Percentiles rank a stretch among this genome's conserved stretches.
Conservation (phyloP, 805 yeast species). For the Wickerhamomyces subpelliculosus region DNA sequence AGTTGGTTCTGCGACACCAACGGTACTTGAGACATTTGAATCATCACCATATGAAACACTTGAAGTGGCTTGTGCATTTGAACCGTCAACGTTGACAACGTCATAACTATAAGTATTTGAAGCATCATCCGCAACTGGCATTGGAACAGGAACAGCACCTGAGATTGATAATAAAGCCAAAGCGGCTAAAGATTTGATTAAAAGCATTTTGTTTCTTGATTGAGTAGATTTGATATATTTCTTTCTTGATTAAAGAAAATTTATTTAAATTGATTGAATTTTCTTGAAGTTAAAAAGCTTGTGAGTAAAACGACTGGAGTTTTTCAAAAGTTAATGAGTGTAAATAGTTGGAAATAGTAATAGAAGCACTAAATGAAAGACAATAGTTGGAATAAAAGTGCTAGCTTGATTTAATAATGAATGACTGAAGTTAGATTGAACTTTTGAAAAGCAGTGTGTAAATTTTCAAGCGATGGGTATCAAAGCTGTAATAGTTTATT, state of each 20-base stretch:
- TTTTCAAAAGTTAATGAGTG: not conserved
- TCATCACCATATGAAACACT: conserved; percentile 13
- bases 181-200: conserved; percentile 16
- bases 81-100: conserved; percentile 23
- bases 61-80: conserved; percentile 18
- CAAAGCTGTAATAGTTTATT: not conserved
- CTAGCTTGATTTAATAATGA: conserved; percentile 7
- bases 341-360: not conserved
- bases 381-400: conserved; percentile 14
- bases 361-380: conserved; percentile 17
- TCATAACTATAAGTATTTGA: conserved; percentile 16
- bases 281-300: not conserved
- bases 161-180: conserved; percentile 15
- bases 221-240: not conserved
- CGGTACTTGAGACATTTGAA: conserved; percentile 7
- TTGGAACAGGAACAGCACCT: conserved; percentile 15
- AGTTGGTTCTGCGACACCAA: too few relatives aligned
- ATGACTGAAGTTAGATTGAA: conserved; percentile 21
- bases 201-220: conserved; percentile 15
- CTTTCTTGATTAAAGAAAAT: not conserved
- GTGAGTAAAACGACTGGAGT: not conserved
- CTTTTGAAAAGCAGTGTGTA: not conserved
- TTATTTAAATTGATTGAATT: not conserved
- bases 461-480: conserved; percentile 1
- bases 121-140: conserved; percentile 13